Conservation (phyloP, 2,329 filamentous ascomycete species). For the Aspergillus ochraceus region DNA sequence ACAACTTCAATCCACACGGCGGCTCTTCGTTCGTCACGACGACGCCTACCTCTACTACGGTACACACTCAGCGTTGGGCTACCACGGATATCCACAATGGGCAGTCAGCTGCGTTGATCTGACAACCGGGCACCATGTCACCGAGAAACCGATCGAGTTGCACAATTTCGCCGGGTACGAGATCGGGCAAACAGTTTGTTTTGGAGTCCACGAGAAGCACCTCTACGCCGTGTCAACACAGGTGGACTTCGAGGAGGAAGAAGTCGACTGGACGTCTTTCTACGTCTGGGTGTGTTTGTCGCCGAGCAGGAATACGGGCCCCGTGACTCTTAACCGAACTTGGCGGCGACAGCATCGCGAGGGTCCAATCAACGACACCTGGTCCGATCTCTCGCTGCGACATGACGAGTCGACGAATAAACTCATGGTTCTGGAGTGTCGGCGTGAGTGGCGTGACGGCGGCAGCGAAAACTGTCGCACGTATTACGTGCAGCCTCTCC, state of each 20-base stretch:
- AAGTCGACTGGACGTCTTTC: slow-evolving; percentile 66
- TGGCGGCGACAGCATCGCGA: slow-evolving; percentile 69
- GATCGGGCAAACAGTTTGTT: slow-evolving; percentile 67
- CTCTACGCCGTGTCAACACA: slow-evolving; percentile 72
- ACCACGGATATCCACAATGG: slow-evolving; percentile 64
- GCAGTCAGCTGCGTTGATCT: slow-evolving; percentile 57
- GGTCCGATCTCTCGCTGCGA: slow-evolving; percentile 66
- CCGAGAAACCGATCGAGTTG: slow-evolving; percentile 51
- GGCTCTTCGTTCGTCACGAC: slow-evolving; percentile 69
- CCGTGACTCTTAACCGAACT: slow-evolving; percentile 51
- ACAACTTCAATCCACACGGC: slow-evolving; percentile 49
- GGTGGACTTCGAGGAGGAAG: slow-evolving; percentile 60
- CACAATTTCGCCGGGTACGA: slow-evolving; percentile 63
- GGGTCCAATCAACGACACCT: slow-evolving; percentile 72
- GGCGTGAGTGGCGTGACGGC: slow-evolving; percentile 65
- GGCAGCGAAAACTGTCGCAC: slow-evolving; percentile 62
- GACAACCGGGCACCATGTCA: slow-evolving; percentile 39
- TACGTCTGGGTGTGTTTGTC: slow-evolving; percentile 68
- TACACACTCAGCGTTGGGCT: slow-evolving; percentile 57
- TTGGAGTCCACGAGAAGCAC: slow-evolving; percentile 65
- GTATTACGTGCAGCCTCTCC: slow-evolving; percentile 58
- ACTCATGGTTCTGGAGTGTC: slow-evolving; percentile 64
- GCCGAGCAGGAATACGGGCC: slow-evolving; percentile 38
- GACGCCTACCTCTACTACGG: slow-evolving; percentile 64
- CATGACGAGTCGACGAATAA: slow-evolving; percentile 59